These are phyloP conservation scores for Populus tomentosa DNA, from an alignment of 441 rosid genomes.

Conservation along the genomic window DNA sequence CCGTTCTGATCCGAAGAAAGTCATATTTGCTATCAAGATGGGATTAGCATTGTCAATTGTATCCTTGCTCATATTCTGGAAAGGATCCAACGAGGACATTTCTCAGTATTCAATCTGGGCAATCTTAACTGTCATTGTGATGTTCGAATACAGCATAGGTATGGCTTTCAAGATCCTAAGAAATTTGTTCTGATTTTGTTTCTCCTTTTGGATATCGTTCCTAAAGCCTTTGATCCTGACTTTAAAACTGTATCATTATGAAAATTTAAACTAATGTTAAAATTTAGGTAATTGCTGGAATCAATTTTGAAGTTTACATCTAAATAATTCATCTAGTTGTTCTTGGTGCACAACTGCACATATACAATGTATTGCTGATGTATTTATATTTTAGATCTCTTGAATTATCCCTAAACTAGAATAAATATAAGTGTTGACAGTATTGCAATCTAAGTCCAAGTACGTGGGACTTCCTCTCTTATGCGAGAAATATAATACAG, in stretches of 20 bases:
- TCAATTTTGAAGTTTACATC: too few species aligned
- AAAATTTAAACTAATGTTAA: too few species aligned
- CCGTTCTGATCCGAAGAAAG: conserved; percentile 28
- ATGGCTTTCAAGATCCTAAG: not conserved
- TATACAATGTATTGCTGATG: too few species aligned
- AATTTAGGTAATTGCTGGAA: not conserved
- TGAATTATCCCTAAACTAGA: too few species aligned
- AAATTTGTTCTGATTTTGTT: not conserved
- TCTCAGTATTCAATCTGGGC: conserved; percentile 39
- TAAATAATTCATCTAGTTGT: too few species aligned
- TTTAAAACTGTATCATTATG: not conserved
- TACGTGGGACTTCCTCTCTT: too few species aligned
- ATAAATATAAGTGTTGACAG: too few species aligned
- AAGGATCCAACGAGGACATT: conserved; percentile 16
- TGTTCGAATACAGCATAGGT: conserved; percentile 36
- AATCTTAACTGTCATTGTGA: conserved; percentile 32
- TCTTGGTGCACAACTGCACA: too few species aligned
- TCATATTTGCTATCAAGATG: conserved; percentile 34
- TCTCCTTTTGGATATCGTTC: not conserved
- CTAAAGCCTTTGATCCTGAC: not conserved
- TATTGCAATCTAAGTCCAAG: too few species aligned
- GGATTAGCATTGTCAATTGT: conserved; percentile 27
- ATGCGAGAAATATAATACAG: too few species aligned
- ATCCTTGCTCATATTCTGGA: conserved; percentile 33
- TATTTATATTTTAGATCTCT: too few species aligned